Base-by-base conservation (phyloP, 2,329 filamentous ascomycete genomes). In the Thielaviopsis ethacetica region DNA sequence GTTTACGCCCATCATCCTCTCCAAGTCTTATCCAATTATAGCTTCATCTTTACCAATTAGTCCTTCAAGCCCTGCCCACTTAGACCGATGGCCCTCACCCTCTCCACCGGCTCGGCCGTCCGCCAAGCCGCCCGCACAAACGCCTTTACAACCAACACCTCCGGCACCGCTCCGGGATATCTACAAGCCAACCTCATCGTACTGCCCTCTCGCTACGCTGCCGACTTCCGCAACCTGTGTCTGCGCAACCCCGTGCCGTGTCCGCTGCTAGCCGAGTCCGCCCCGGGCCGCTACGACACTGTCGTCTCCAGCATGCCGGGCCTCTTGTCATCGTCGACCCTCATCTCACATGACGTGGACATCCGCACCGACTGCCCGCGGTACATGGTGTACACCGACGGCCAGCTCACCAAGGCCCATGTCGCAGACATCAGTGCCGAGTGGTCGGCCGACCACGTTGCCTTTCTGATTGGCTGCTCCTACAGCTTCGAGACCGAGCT, bases 101-200 rank as follows among this genome's bases (percentile, higher is more conserved):
- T 44, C 12, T 44, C 38, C 13, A 44, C 38, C 17, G 38, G 38
- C 38, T 44, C 17, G 13, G 15, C 17, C 38, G 71, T 72, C 63
- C 76, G 72, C 59, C 71, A 74, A 34, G 74, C 69, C 49, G 72
- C 71, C 64, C 75, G 72, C 61, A 65, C 65, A 52, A 72, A 72
- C 62, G 63, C 64, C 17, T 66, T 75, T 44, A 71, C 69, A 52
- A 68, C 67, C 38, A 68, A 70, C 21, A 84, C 80, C 1, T 73
- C 79, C 0, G 79, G 80, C 13, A 68, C 81, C 1, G 77, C 80
- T 2, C 76, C 77, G 0, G 72, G 71, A 13, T 74, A 77, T 64
- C 69, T 84, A 15, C 81, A 84, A 71, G 80, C 81, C 47, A 85
- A 85, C 63, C 71, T 85, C 44, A 73, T 85, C 47, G 72, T 84